Percentiles rank a stretch among this genome's conserved stretches.
These are phyloP conservation scores for Aspergillus fumigatus DNA, from an alignment of 2,329 filamentous ascomycete species.

Conservation along the genomic window DNA sequence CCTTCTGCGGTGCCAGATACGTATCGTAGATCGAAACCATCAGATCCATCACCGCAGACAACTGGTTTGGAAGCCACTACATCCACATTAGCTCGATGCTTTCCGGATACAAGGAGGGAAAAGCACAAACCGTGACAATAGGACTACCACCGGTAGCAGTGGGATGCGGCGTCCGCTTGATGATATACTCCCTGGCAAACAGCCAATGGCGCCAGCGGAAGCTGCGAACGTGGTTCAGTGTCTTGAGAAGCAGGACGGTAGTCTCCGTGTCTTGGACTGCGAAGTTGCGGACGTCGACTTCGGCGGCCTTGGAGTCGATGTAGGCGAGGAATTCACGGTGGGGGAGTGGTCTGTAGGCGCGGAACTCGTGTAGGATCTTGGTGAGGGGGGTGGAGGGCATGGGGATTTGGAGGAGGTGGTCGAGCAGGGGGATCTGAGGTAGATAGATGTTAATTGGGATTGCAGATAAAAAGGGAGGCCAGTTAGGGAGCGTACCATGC, in stretches of 20 bases:
- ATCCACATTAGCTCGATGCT: neutral
- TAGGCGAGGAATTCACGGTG: slow-evolving; percentile 79
- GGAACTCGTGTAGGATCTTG: slow-evolving; percentile 66
- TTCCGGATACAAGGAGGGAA: neutral
- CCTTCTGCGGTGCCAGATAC: slow-evolving; percentile 32
- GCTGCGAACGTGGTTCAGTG: slow-evolving; percentile 45
- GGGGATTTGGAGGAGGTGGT: slow-evolving; percentile 77
- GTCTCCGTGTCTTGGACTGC: slow-evolving; percentile 37
- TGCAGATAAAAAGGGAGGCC: neutral
- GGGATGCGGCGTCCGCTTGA: slow-evolving; percentile 42
- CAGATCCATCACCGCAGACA: slow-evolving; percentile 46
- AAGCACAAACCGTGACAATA: slow-evolving; percentile 41
- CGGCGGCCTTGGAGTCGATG: slow-evolving; percentile 55
- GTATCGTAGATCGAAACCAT: slow-evolving; percentile 44
- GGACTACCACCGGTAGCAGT: slow-evolving; percentile 47
- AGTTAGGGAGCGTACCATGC: slow-evolving; percentile 57
- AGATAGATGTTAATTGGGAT: neutral
- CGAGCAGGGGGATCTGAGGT: slow-evolving; percentile 69
- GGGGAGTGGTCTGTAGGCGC: slow-evolving; percentile 84
- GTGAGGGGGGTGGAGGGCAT: slow-evolving; percentile 91
- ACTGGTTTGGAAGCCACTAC: slow-evolving; percentile 47
- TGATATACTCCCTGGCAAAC: slow-evolving; percentile 47
- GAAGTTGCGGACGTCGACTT: slow-evolving; percentile 38
- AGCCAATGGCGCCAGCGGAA: slow-evolving; percentile 49
- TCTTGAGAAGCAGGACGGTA: slow-evolving; percentile 41